Evolutionary conservation across 169 alveolate species (phyloP).

Genomic region (Plasmodium blacklocki): DNA sequence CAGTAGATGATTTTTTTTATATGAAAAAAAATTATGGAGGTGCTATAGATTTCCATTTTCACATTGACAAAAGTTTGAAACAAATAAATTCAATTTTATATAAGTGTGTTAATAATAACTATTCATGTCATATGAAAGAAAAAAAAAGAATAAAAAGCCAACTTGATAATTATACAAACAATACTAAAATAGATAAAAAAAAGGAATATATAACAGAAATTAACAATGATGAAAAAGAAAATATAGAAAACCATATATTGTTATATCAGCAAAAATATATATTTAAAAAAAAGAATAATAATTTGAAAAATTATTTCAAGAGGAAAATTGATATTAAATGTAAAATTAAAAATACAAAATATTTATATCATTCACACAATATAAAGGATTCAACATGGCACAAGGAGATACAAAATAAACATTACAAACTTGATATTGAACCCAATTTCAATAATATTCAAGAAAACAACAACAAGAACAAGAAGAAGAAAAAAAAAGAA

Average conservation of each 20-base stretch:
- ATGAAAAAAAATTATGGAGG: constrained; percentile 17
- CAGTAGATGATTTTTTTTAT: background rate
- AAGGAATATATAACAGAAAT: background rate
- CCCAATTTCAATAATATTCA: too few species aligned
- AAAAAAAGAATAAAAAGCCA: too few species aligned
- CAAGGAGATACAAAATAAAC: too few species aligned
- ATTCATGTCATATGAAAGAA: background rate
- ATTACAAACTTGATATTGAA: too few species aligned
- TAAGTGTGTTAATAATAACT: background rate
- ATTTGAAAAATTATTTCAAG: too few species aligned
- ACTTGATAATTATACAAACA: too few species aligned
- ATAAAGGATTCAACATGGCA: too few species aligned
- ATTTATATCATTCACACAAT: too few species aligned
- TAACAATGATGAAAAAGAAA: background rate
- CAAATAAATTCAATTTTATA: constrained; percentile 7
- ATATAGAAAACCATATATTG: background rate
- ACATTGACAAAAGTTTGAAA: constrained; percentile 21
- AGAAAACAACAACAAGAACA: background rate
- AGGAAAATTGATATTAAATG: too few species aligned
- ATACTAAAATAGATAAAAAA: background rate
- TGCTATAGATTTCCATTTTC: constrained; percentile 62
- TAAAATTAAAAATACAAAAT: too few species aligned
- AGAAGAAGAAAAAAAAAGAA: background rate
- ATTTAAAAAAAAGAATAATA: too few species aligned
- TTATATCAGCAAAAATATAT: too few species aligned